A percentile compares a stretch with the other conserved stretches of the same genome.
Evolutionary conservation across 164 flowering plant species (phyloP).

Genomic region (Malania oleifera): DNA sequence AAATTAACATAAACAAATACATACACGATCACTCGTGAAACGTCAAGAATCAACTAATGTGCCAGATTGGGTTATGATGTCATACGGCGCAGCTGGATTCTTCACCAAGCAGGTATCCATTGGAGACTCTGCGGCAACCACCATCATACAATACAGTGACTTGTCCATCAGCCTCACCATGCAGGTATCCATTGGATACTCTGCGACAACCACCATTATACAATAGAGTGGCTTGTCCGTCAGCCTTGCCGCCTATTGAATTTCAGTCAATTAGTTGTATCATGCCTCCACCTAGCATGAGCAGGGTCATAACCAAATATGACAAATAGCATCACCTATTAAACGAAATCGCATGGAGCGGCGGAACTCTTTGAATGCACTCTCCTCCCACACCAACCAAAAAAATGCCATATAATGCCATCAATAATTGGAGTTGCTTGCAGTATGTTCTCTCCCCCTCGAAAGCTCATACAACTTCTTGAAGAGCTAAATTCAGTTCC

Average conservation of each 20-base stretch:
- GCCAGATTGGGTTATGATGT: too few species aligned
- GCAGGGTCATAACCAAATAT: neutral
- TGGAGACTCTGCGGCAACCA: constrained; percentile 1
- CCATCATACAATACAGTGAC: neutral
- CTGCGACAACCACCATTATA: neutral
- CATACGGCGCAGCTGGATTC: too few species aligned
- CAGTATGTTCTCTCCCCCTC: too few species aligned
- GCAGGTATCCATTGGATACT: neutral
- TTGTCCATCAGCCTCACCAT: constrained; percentile 5
- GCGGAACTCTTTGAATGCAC: neutral
- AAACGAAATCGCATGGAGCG: neutral
- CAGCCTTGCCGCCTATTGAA: constrained; percentile 2
- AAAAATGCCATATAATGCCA: neutral
- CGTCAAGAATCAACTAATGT: too few species aligned
- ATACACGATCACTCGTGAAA: too few species aligned
- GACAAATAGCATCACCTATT: neutral
- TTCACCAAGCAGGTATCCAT: constrained; percentile 1
- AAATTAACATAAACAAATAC: too few species aligned
- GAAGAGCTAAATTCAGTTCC: constrained; percentile 60
- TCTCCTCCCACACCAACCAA: neutral
- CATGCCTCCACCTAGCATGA: constrained; percentile 13
- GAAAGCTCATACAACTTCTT: constrained; percentile 48
- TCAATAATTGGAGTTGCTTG: neutral
- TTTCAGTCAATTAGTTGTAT: constrained; percentile 13
- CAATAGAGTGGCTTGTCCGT: constrained; percentile 2